These are phyloP conservation scores for Wickerhamiella pararugosa DNA, from an alignment of 1,139 yeast species.

Conservation along the genomic window DNA sequence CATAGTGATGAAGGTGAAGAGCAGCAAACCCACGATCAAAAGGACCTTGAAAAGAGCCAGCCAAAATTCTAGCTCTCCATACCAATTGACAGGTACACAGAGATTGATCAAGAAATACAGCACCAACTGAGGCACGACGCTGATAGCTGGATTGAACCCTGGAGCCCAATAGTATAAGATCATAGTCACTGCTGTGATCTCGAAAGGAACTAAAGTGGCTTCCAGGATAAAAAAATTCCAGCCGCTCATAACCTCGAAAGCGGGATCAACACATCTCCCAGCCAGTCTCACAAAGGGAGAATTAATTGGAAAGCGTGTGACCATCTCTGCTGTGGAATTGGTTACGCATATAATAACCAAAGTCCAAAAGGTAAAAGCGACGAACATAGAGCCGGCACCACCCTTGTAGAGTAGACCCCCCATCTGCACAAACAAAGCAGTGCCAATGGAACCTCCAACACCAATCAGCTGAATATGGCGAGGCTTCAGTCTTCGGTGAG, in stretches of 20 bases:
- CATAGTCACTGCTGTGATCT: conserved; percentile 65
- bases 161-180: conserved; percentile 68
- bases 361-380: conserved; percentile 51
- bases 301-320: conserved; percentile 55
- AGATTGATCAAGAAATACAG: conserved; percentile 50
- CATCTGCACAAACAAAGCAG: conserved; percentile 63
- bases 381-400: conserved; percentile 62
- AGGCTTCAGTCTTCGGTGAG: conserved; percentile 18
- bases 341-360: conserved; percentile 50
- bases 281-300: conserved; percentile 48
- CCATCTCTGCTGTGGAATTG: conserved; percentile 72
- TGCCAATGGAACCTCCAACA: conserved; percentile 75
- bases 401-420: conserved; percentile 56
- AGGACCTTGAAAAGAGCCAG: conserved; percentile 57
- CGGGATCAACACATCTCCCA: conserved; percentile 47
- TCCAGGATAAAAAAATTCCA: conserved; percentile 71
- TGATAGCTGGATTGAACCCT: conserved; percentile 34
- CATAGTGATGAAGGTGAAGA: conserved; percentile 67
- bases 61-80: conserved; percentile 77
- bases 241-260: conserved; percentile 64
- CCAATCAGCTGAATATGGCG: conserved; percentile 55
- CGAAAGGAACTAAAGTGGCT: conserved; percentile 66
- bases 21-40: conserved; percentile 53
- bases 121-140: conserved; percentile 40
- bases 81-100: conserved; percentile 48